Base-by-base conservation (phyloP, 1,139 yeast species). In the Meyerozyma sp. region DNA sequence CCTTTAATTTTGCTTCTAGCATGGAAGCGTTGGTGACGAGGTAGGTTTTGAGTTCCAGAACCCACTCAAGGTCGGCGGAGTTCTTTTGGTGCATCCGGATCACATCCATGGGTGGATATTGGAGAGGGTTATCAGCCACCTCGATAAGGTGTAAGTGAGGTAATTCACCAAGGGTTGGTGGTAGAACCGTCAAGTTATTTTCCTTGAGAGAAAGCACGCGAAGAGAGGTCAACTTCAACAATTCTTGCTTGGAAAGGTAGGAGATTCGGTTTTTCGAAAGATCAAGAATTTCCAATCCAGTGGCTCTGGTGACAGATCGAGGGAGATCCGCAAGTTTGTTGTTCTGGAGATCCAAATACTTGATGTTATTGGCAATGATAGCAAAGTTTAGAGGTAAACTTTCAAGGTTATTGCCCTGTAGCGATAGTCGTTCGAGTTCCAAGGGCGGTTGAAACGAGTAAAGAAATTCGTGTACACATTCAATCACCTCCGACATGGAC, bases 281-380 rank as follows among this genome's bases (percentile, higher is more conserved):
- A 59, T 88, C 95, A 41, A 87, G 63, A 42, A 82, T 81, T 53
- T 84, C 91, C 45, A 87, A 65, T 8, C 63, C 66, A 47, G 54
- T 62, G 43, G 62, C 74, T 56, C 49, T 66, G 48, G 63, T 52
- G 39, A 72, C 70, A 2, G 56, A 50, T 18, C 40, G 53, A 0
- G 94, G 90, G 42, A 87, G 73, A 41, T 65, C 70, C 3, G 68
- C 50, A 36, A 87, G 68, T 40, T 64, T 59, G 57, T 87, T 87
- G 49, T 74, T 71, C 53, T 85, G 84, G 40, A 87, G 65, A 58
- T 87, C 93, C 47, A 87, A 64, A 52, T 82, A 84, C 42, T 79
- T 68, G 45, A 86, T 62, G 42, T 68, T 65, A 21, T 46, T 47
- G n/a, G 74, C 57, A 49, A 85, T 63, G 26, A 63, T 58, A 10